These are phyloP conservation scores for Cladophialophora chaetospira DNA, from an alignment of 2,329 filamentous ascomycete species.

Conservation along the genomic window DNA sequence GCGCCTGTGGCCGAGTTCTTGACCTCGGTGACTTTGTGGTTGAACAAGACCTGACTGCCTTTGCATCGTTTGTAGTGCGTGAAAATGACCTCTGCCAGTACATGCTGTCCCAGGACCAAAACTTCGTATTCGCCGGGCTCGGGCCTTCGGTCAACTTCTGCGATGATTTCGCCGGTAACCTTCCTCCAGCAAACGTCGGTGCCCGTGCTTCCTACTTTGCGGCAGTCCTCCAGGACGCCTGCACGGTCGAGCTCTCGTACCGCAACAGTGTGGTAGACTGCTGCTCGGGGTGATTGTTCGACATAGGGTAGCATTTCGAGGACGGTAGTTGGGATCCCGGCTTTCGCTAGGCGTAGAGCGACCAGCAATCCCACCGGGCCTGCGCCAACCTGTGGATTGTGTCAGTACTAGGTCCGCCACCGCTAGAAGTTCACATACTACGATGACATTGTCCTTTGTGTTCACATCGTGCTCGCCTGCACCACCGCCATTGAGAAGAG, in stretches of 20 bases:
- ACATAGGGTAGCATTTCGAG: slow-evolving; percentile 13
- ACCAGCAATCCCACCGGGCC: slow-evolving; percentile 38
- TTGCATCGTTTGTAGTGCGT: slow-evolving; percentile 6
- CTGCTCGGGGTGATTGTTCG: slow-evolving; percentile 16
- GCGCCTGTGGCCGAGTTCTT: slow-evolving; percentile 3
- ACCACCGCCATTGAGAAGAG: background rate
- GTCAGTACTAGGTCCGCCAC: background rate
- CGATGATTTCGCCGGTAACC: background rate
- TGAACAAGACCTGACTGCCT: slow-evolving; percentile 9
- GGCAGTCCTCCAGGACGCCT: slow-evolving; percentile 12
- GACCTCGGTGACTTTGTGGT: slow-evolving; percentile 2
- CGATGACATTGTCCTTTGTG: background rate
- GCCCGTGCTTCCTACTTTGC: slow-evolving; percentile 12
- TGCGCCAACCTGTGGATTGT: slow-evolving; percentile 32
- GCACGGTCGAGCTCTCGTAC: slow-evolving; percentile 14
- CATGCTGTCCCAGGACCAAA: slow-evolving; percentile 13
- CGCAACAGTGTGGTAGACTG: slow-evolving; percentile 12
- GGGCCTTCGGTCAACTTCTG: slow-evolving; percentile 2
- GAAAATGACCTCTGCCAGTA: slow-evolving; percentile 12
- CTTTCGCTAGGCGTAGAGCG: slow-evolving; percentile 35
- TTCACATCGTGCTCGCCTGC: background rate
- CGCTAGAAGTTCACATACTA: background rate
- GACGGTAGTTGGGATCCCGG: slow-evolving; percentile 35
- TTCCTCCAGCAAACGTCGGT: background rate
- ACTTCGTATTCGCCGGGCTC: slow-evolving; percentile 7